phyloP scores from a whole-genome alignment of 2,329 filamentous ascomycete species.

The Elsinoe ampelina region DNA sequence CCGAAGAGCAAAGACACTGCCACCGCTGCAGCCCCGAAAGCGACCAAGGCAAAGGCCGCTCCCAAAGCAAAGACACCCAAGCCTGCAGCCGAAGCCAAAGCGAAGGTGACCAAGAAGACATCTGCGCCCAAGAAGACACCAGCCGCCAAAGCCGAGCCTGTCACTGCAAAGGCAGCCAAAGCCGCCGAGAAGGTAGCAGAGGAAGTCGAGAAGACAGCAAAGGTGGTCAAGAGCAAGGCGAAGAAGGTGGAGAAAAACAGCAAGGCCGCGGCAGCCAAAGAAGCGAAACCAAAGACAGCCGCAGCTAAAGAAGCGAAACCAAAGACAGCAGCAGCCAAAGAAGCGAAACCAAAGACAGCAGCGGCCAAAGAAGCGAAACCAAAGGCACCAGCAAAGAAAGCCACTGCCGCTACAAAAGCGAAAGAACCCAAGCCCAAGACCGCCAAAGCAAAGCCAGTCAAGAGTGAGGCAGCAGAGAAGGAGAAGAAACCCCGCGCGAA shows the following conservation, averaged over 20 bases:
- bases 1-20: neutral
- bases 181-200: neutral
- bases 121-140: neutral
- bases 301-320: neutral
- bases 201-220: slow-evolving; percentile 2
- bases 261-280: neutral
- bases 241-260: neutral
- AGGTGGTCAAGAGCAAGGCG: neutral
- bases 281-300: neutral
- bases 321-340: neutral
- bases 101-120: slow-evolving; percentile 12
- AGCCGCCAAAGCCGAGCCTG: neutral
- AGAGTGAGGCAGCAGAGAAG: neutral
- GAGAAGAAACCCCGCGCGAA: neutral
- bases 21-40: neutral
- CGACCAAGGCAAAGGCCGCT: slow-evolving; percentile 1
- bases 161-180: neutral
- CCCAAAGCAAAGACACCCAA: slow-evolving; percentile 6
- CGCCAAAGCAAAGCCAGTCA: neutral
- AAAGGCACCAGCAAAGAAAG: neutral
- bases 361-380: neutral
- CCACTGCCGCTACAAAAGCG: neutral
- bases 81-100: slow-evolving; percentile 10
- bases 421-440: neutral
- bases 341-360: neutral